Percentiles rank a stretch among this genome's conserved stretches.
Evolutionary conservation across 2,329 filamentous ascomycete species (phyloP).

Genomic region (Coniochaeta ligniaria): DNA sequence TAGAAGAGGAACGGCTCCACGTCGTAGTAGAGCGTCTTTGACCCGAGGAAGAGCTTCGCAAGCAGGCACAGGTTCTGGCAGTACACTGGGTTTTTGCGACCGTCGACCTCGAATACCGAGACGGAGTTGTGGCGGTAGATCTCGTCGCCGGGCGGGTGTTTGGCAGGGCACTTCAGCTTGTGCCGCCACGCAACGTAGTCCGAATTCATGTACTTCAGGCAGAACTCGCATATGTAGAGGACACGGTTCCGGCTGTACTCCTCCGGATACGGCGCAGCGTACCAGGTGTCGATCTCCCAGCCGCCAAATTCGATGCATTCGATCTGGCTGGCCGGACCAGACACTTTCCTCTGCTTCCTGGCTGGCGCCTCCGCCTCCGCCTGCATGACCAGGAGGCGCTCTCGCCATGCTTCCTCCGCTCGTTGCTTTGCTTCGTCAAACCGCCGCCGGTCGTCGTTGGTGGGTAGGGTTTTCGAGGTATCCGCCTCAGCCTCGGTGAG

Average conservation of each 20-base stretch:
- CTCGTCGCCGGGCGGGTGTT: slow-evolving; percentile 94
- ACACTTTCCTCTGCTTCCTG: slow-evolving; percentile 60
- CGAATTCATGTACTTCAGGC: slow-evolving; percentile 98
- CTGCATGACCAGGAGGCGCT: slow-evolving; percentile 52
- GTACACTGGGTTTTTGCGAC: slow-evolving; percentile 95
- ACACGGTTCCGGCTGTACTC: slow-evolving; percentile 96
- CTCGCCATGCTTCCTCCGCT: slow-evolving; percentile 87
- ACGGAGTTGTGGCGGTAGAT: slow-evolving; percentile 89
- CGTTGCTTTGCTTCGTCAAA: slow-evolving; percentile 88
- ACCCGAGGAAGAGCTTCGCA: slow-evolving; percentile 95
- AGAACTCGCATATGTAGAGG: slow-evolving; percentile 99
- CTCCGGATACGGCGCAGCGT: slow-evolving; percentile 94
- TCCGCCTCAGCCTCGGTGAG: slow-evolving; percentile 84
- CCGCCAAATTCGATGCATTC: slow-evolving; percentile 98
- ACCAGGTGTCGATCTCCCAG: slow-evolving; percentile 98
- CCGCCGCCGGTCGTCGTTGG: slow-evolving; percentile 69
- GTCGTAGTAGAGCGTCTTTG: slow-evolving; percentile 97
- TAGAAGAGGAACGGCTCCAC: slow-evolving; percentile 97
- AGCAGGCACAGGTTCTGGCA: slow-evolving; percentile 95
- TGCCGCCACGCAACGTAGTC: slow-evolving; percentile 98
- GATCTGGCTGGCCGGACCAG: slow-evolving; percentile 90
- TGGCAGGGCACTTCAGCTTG: slow-evolving; percentile 92
- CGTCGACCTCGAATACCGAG: slow-evolving; percentile 96
- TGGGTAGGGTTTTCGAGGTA: slow-evolving; percentile 80
- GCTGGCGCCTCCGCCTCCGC: slow-evolving; percentile 51